phyloP scores from a whole-genome alignment of 2,329 filamentous ascomycete genomes.

The Dactylella cylindrospora region DNA sequence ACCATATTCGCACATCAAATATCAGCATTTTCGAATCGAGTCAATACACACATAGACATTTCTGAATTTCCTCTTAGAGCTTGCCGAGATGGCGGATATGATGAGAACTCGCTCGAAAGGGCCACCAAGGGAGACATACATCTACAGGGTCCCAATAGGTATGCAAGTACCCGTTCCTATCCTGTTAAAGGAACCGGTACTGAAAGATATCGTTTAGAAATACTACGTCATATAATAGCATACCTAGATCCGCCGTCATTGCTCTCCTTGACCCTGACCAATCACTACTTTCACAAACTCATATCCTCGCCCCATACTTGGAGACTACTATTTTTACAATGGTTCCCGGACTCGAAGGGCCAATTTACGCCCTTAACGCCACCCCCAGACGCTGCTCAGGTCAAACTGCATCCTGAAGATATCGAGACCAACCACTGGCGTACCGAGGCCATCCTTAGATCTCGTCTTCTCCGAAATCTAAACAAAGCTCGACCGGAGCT shows the following conservation, averaged over 20 bases:
- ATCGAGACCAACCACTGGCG: constrained; percentile 42
- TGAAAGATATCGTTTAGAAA: constrained; percentile 23
- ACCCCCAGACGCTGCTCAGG: constrained; percentile 29
- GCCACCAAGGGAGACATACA: constrained; percentile 37
- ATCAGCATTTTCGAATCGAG: too few species aligned
- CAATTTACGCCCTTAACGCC: constrained; percentile 40
- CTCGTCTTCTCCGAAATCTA: constrained; percentile 33
- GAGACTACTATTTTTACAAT: constrained; percentile 36
- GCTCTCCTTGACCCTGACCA: constrained; percentile 33
- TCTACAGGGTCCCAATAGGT: constrained; percentile 41
- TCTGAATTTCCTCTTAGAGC: too few species aligned
- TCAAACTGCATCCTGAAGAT: constrained; percentile 38
- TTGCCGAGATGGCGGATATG: constrained; percentile 27
- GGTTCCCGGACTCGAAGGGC: constrained; percentile 41
- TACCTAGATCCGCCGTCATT: constrained; percentile 37
- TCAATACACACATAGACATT: too few species aligned
- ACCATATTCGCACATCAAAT: too few species aligned
- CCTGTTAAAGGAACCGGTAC: background rate
- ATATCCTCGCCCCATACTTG: constrained; percentile 41
- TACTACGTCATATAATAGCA: constrained; percentile 37
- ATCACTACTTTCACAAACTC: constrained; percentile 41
- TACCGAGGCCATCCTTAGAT: constrained; percentile 32
- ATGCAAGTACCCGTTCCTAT: background rate
- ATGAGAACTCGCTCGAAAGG: constrained; percentile 43
- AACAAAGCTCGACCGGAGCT: constrained; percentile 40